Base-by-base conservation (phyloP, 805 yeast genomes). In the Saccharomycopsis schoenii region DNA sequence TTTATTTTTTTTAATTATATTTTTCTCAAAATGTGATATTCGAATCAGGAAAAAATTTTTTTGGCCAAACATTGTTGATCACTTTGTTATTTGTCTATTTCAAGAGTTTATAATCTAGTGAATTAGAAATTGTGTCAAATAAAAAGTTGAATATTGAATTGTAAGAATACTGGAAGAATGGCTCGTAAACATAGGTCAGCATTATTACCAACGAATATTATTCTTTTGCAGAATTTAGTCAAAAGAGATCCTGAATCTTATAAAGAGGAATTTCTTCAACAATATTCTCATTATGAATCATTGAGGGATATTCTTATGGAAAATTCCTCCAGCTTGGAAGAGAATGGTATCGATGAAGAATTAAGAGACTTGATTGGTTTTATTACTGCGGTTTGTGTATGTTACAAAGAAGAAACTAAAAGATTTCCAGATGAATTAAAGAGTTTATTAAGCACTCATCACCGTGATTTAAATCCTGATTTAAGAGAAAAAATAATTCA, bases 231-330 rank as follows among this genome's bases (percentile, higher is more conserved):
- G 75, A 94, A 94, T 72, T 79, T 94, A 65, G 96, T 94, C 10
- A 86, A 92, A 67, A 80, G 97, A 68, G 99, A 94, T 72, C 97
- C 99, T 1, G 88, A 82, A 67, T 92, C 98, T 0, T 94, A 94
- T 71, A 83, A 84, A 62, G 99, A 94, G 73, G 99, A 94, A 73
- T 94, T 94, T 72, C 72, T 87, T 47, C 94, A 91, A 68, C 99
- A 94, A 71, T 90, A 86, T 71, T 83, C 94, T 58, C 98, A 94
- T 72, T 94, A 94, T 73, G 91, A 87, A 70, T 88, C 98, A 1
- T 75, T 91, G 62, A 78, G 96, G 72, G 98, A 93, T 68, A 88
- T 94, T 62, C 89, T 88, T 69, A 76, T 90, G 71, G 75, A 85
- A 64, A 88, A 88, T 71, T 61, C 74, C 4, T 78, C 80, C 8